Evolutionary conservation across 1,284 basidiomycete species (phyloP).

Genomic region (Ganoderma boninense): DNA sequence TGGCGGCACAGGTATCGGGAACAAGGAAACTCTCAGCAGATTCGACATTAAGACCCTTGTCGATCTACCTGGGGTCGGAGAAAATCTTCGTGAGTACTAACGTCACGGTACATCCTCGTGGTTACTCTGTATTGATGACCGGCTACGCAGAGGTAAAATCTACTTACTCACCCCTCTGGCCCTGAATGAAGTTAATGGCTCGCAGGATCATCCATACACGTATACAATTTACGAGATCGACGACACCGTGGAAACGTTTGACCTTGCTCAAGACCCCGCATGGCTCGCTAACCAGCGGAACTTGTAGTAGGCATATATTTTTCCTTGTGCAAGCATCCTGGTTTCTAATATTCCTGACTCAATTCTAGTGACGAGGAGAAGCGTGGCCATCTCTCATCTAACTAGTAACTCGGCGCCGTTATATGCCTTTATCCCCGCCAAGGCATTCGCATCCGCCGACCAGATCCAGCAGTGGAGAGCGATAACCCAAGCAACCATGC

Average conservation of each 20-base stretch:
- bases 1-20: conserved; percentile 33
- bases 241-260: conserved; percentile 18
- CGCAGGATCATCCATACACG: conserved; percentile 20
- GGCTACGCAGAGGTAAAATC: neutral
- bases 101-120: neutral
- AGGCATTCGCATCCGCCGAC: conserved; percentile 7
- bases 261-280: conserved; percentile 17
- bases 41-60: conserved; percentile 50
- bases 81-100: conserved; percentile 55
- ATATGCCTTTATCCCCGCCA: conserved; percentile 15
- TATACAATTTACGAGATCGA: conserved; percentile 21
- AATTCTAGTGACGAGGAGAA: conserved; percentile 3
- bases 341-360: no score
- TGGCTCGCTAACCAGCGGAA: conserved; percentile 9
- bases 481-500: neutral
- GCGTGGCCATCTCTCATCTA: conserved; percentile 20
- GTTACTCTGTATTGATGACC: neutral
- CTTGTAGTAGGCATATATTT: conserved; percentile 19
- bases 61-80: conserved; percentile 65
- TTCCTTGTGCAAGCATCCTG: neutral
- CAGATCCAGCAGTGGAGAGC: conserved; percentile 15
- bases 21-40: conserved; percentile 47
- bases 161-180: neutral
- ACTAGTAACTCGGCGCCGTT: neutral
- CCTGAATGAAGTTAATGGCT: neutral